Base-by-base conservation (phyloP, 345 rosid genomes). In the Lepidium didymum region DNA sequence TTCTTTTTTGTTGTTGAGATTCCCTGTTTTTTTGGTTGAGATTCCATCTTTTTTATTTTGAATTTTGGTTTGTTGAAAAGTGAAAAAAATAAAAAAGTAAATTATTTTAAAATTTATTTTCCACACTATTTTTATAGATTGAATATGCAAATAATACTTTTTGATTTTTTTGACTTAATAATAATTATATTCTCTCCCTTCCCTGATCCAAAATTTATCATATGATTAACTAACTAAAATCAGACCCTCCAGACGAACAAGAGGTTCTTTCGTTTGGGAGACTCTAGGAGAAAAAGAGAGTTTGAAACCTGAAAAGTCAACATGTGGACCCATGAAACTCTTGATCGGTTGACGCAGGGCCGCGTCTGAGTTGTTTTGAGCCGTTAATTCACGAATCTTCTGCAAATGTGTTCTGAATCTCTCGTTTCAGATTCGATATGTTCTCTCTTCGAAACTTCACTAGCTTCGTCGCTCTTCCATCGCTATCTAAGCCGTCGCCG, bases 391-490 rank as follows among this genome's bases (percentile, higher is more conserved):
- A 42, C 43, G 35, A 43, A 21, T 49, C 60, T 64, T 53, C 68
- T n/a, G 29, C 71, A 57, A 10, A 67, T 67, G 77, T 23, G 11
- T 60, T 59, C 18, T 53, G 73, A 67, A 52, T 58, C 68, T 46
- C 53, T 72, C 50, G 23, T 27, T 42, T 47, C 64, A 56, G 35
- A 36, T 54, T 1, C 49, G 43, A 4, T 27, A 87, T 87, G 92
- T 70, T 71, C 43, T 69, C 82, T 34, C 47, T 55, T 56, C 85
- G 62, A 47, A 72, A 68, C 65, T 68, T 83, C 68, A 68, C 84
- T 44, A 61, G 67, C 72, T 63, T 68, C 70, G 67, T 60, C 70
- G 64, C 83, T 62, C 62, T 78, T 12, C 75, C 81, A 0, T 74
- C 77, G 3, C 56, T 12, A 50, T 25, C 33, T 11, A 52, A 14